phyloP scores from a whole-genome alignment of 2,329 filamentous ascomycete genomes.

The Fulvia fulva region DNA sequence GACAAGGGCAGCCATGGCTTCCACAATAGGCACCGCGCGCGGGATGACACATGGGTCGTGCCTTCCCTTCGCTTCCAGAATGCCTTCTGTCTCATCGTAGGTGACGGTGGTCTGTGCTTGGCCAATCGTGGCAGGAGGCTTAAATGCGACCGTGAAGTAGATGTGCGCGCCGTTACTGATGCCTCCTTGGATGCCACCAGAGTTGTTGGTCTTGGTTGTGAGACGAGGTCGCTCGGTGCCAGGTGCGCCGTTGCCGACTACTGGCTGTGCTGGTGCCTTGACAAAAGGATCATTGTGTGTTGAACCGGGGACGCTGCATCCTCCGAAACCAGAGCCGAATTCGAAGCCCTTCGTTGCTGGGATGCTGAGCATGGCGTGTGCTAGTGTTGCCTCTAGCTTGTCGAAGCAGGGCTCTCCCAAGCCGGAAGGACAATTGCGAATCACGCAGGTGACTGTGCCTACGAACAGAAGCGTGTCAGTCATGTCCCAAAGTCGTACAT shows the following conservation, averaged over 20 bases:
- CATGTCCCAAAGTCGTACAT: no score
- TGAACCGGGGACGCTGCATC: conserved; percentile 81
- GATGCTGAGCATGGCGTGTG: conserved; percentile 91
- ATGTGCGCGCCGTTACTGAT: conserved; percentile 91
- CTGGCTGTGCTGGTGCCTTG: conserved; percentile 51
- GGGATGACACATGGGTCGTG: conserved; percentile 94
- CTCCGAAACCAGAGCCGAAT: conserved; percentile 86
- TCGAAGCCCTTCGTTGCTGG: conserved; percentile 95
- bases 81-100: conserved; percentile 71
- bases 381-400: conserved; percentile 88
- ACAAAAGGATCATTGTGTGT: conserved; percentile 88
- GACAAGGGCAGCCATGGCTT: conserved; percentile 85
- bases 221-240: conserved; percentile 55
- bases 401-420: conserved; percentile 93
- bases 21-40: conserved; percentile 78
- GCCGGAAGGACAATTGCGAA: conserved; percentile 77
- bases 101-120: conserved; percentile 79
- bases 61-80: conserved; percentile 84
- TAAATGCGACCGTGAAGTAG: conserved; percentile 94
- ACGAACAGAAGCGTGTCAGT: no score
- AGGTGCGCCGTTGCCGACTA: conserved; percentile 25
- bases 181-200: conserved; percentile 89
- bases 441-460: conserved; percentile 91
- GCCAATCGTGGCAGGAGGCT: conserved; percentile 89
- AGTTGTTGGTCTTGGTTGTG: conserved; percentile 89